These are phyloP conservation scores for Pichia sp. DNA, from an alignment of 1,139 yeast species.

Conservation along the genomic window DNA sequence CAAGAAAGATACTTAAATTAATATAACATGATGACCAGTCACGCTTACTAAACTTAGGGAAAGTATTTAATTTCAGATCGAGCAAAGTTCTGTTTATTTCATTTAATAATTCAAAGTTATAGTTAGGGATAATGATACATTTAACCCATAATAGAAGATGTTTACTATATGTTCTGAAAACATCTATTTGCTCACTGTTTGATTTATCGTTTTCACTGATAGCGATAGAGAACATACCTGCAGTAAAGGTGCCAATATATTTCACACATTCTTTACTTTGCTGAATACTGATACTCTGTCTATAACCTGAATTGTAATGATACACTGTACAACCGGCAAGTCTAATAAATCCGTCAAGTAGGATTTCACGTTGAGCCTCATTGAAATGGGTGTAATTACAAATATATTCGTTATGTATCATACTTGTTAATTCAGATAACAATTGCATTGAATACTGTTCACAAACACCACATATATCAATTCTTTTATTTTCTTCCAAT, in stretches of 20 bases:
- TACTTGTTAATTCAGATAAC: conserved; percentile 1
- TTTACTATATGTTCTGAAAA: conserved; percentile 2
- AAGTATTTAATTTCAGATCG: background rate
- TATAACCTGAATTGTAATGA: conserved; percentile 11
- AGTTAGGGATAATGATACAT: conserved; percentile 3
- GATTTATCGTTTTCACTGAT: conserved; percentile 5
- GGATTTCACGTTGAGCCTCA: conserved; percentile 2
- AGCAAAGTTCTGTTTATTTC: conserved; percentile 1
- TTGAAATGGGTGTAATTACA: conserved; percentile 1
- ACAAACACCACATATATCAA: conserved; percentile 9
- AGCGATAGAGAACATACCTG: conserved; percentile 12
- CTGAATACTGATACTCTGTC: conserved; percentile 2
- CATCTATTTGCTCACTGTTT: background rate
- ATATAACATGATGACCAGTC: conserved; percentile 4
- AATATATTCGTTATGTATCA: conserved; percentile 10
- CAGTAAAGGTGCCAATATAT: conserved; percentile 12
- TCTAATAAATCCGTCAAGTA: conserved; percentile 6
- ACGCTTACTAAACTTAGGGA: conserved; percentile 1
- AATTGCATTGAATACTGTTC: conserved; percentile 4
- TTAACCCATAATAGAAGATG: conserved; percentile 3
- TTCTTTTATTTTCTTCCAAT: conserved; percentile 1
- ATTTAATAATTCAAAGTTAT: background rate
- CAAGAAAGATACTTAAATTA: conserved; percentile 8
- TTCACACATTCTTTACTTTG: conserved; percentile 10
- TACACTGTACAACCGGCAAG: conserved; percentile 7